A percentile compares a stretch with the other conserved stretches of the same genome.
Evolutionary conservation across 2,329 filamentous ascomycete genomes (phyloP).

Genomic region (Cercospora beticola): DNA sequence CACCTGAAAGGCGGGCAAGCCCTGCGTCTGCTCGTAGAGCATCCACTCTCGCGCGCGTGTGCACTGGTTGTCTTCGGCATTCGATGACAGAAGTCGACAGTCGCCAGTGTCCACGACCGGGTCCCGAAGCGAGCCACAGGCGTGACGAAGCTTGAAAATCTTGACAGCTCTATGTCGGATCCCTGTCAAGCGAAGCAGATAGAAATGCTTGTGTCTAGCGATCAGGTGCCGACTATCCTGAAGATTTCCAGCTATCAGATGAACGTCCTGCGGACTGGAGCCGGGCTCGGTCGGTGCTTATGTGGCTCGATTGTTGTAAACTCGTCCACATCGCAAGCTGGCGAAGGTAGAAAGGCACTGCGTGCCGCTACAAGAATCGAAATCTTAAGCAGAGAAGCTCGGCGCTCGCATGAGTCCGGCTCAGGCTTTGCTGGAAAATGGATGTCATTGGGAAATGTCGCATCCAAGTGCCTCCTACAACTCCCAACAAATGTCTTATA

Average conservation of each 20-base stretch:
- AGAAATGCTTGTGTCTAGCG: neutral
- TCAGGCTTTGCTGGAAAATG: neutral
- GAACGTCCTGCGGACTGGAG: neutral
- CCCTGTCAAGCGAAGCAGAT: neutral
- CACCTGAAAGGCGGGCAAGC: neutral
- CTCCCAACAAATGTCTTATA: conserved; percentile 23
- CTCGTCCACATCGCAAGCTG: neutral
- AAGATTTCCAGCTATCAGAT: neutral
- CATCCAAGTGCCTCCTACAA: neutral
- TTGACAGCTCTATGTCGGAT: neutral
- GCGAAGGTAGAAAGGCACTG: neutral
- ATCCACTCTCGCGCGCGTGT: neutral
- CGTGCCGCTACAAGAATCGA: neutral
- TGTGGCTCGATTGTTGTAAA: no score
- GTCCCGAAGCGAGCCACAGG: neutral
- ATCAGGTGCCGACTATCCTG: neutral
- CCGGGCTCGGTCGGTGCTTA: neutral
- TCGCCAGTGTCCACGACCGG: neutral
- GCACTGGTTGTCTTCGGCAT: neutral
- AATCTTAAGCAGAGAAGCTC: neutral
- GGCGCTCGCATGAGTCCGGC: neutral
- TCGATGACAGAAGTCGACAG: neutral
- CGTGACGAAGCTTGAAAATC: neutral
- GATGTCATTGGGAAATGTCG: neutral
- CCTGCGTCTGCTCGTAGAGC: neutral